Evolutionary conservation across 2,329 filamentous ascomycete genomes (phyloP).

Genomic region (Hymenoscyphus infarciens): DNA sequence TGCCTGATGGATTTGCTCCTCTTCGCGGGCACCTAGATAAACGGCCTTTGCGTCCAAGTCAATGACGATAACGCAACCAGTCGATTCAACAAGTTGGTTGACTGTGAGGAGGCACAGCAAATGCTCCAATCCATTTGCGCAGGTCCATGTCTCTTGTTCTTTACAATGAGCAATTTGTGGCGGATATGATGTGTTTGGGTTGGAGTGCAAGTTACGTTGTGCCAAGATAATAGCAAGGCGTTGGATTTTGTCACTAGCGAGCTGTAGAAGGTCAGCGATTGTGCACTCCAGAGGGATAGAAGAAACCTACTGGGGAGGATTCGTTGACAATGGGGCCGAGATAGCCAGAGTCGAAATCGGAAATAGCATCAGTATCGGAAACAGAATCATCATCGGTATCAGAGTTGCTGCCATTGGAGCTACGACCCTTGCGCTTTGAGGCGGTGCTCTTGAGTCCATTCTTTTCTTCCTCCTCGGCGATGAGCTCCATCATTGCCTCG

Average conservation of each 20-base stretch:
- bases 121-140: conserved; percentile 13
- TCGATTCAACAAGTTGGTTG: conserved; percentile 19
- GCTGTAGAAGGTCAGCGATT: conserved; percentile 15
- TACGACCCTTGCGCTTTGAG: neutral
- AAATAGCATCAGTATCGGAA: conserved; percentile 13
- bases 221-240: conserved; percentile 19
- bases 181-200: neutral
- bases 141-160: conserved; percentile 16
- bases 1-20: conserved; percentile 18
- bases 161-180: conserved; percentile 13
- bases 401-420: neutral
- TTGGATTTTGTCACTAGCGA: conserved; percentile 22
- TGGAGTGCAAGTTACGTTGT: neutral
- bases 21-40: conserved; percentile 20
- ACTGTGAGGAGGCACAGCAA: conserved; percentile 16
- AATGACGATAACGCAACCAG: conserved; percentile 24
- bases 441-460: conserved; percentile 6
- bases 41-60: conserved; percentile 18
- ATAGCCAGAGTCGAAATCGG: conserved; percentile 9
- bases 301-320: neutral
- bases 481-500: conserved; percentile 15
- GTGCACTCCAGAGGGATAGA: too few relatives aligned
- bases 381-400: conserved; percentile 6
- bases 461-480: conserved; percentile 17
- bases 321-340: conserved; percentile 1